Percentiles rank a stretch among this genome's conserved stretches.
Conservation (phyloP, 2,329 filamentous ascomycete species). For the Fusarium udum region DNA sequence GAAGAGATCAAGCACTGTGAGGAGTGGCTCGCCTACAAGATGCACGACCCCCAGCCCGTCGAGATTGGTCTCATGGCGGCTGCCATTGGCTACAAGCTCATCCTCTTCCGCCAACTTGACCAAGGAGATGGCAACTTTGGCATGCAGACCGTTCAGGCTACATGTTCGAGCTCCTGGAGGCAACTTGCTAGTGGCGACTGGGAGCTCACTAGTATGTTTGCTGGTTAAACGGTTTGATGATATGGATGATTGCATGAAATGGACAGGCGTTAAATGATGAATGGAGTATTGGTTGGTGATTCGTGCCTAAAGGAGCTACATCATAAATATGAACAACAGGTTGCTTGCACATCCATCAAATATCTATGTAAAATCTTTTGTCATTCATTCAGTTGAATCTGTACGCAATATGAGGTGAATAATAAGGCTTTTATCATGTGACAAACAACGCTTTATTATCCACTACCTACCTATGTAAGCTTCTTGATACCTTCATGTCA, state of each 20-base stretch:
- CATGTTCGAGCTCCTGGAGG: slow-evolving; percentile 43
- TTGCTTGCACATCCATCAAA: background rate
- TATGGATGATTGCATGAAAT: slow-evolving; percentile 18
- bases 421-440: background rate
- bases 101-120: slow-evolving; percentile 40
- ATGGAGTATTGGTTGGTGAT: slow-evolving; percentile 30
- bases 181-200: slow-evolving; percentile 43
- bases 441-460: background rate
- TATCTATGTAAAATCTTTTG: too few species aligned
- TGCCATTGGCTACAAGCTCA: slow-evolving; percentile 40
- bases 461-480: background rate
- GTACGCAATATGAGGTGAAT: background rate
- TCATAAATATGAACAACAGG: slow-evolving; percentile 4
- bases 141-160: slow-evolving; percentile 39
- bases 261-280: slow-evolving; percentile 22
- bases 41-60: slow-evolving; percentile 42
- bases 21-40: slow-evolving; percentile 45
- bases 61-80: slow-evolving; percentile 44
- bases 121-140: slow-evolving; percentile 34
- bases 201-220: slow-evolving; percentile 44
- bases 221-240: slow-evolving; percentile 23
- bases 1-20: slow-evolving; percentile 43
- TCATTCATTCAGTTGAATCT: background rate
- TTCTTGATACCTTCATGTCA: background rate
- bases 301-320: slow-evolving; percentile 9